phyloP scores from a whole-genome alignment of 768 basidiomycete genomes.

The Exsudoporus frostii region DNA sequence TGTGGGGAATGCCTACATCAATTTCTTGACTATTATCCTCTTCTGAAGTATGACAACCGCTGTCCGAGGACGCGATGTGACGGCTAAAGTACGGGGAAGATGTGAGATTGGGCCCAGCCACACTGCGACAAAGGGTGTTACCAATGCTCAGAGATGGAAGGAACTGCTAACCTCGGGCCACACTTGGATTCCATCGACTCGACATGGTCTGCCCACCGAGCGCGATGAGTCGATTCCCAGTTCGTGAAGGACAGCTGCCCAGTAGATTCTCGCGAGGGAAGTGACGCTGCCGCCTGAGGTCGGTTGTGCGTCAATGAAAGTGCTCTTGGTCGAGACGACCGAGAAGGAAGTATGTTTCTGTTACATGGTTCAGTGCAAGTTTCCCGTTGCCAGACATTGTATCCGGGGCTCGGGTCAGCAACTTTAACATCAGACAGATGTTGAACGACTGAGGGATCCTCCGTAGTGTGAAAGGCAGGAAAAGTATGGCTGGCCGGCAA shows the following conservation, averaged over 20 bases:
- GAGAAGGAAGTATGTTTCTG: constrained; percentile 5
- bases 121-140: constrained; percentile 14
- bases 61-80: constrained; percentile 18
- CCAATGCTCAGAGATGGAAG: neutral
- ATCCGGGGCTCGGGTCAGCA: neutral
- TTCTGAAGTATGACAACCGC: constrained; percentile 8
- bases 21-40: constrained; percentile 37
- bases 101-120: constrained; percentile 3
- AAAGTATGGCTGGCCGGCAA: constrained; percentile 17
- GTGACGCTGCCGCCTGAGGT: constrained; percentile 13
- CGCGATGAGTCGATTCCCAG: constrained; percentile 25
- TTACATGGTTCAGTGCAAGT: neutral
- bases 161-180: constrained; percentile 13
- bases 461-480: constrained; percentile 6
- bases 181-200: constrained; percentile 13
- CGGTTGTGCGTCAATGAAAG: constrained; percentile 28
- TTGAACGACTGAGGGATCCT: neutral
- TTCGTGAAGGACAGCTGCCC: constrained; percentile 25
- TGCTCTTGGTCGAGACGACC: constrained; percentile 27
- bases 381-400: constrained; percentile 17
- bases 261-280: constrained; percentile 28
- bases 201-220: constrained; percentile 18
- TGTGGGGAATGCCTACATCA: constrained; percentile 35
- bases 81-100: constrained; percentile 13
- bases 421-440: neutral